Evolutionary conservation across 345 rosid genomes (phyloP), one percentile per base, ranked within the genome.

Genomic region (Dimocarpus longan): DNA sequence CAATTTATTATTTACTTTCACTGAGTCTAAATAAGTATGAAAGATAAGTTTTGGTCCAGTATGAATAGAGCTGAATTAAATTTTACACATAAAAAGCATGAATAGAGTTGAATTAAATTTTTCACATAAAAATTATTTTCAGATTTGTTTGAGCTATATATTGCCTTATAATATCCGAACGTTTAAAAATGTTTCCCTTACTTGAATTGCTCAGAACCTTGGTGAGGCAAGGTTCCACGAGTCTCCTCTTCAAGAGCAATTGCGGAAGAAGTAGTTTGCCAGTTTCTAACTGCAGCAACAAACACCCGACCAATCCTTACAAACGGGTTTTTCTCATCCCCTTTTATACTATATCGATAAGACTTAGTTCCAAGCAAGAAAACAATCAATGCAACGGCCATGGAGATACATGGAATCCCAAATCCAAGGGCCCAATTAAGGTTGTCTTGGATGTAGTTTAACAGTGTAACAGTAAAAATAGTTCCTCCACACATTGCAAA

Each of bases 341-440:
- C 78, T 10, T 48, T 83, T 75, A 82, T 16, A 39, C 82, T 79
- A 76, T 80, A 90, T 68, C 95, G 86, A 85, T 94, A 94, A 73
- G 88, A 83, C 16, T 76, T 80, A 19, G 88, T 84, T 73, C 97
- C 98, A 1, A 83, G 81, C 80, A 89, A 50, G 71, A 94, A 92
- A 24, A 89, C 59, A 73, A 83, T 28, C 59, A 94, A 82, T 50
- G 90, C 93, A 65, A 86, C 44, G 6, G 85, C 85, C 97, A 94
- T 91, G 8, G 91, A 83, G 37, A 89, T 4, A 26, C 92, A 86
- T 1, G 93, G 90, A 37, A 94, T 83, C 56, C 98, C 97, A 79
- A 94, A 91, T 8, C 95, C 97, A 75, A 91, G 82, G 3, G 85
- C 91, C 97, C 98, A 94, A 59, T 88, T 90, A 24, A 94, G 80